Evolutionary conservation across 1,139 yeast species (phyloP), one percentile per base, ranked within the genome.

Genomic region (Candida buenavistaensis): DNA sequence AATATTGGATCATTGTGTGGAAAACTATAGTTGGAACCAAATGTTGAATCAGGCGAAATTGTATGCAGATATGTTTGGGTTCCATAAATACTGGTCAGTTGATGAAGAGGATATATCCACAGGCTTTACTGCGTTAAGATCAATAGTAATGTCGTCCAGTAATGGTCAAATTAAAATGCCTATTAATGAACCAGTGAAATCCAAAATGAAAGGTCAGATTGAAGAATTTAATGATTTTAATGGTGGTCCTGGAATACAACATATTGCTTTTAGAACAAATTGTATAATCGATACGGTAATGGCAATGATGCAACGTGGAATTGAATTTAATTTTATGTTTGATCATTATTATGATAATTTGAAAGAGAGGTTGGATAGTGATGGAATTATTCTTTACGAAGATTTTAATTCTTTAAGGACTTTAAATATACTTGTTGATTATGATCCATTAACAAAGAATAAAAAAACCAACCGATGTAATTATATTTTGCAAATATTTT

Each of bases 201-300:
- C 90, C 2, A 59, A 64, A 38, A 73, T 73, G 51, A 77, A 71
- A 51, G 80, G 90, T 2, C 95, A 87, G 54, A 81, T 87, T 43
- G 95, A 86, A 58, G 96, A 87, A 55, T 87, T 82, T 53, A 60
- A 82, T 45, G 85, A 81, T 36, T 87, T 67, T 50, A 73, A 85
- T 52, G 77, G 77, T 29, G 95, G 95, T 0, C 82, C 95, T 0
- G 95, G 95, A 1, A 74, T 87, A 22, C 95, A 87, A 58, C 95
- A 87, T 51, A 66, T 87, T 50, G 95, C 95, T 0, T 55, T 86
- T 19, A 60, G 63, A 36, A 84, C 92, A 0, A 56, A 64, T 28
- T 67, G 83, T 54, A 86, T 87, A 23, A 50, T 85, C 19, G 53
- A 55, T 2, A 67, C 88, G 0, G 82, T 87, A n/a, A 43, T 54